Base-by-base conservation (phyloP, 106 monocot species). In the Dendrobium chrysotoxum region DNA sequence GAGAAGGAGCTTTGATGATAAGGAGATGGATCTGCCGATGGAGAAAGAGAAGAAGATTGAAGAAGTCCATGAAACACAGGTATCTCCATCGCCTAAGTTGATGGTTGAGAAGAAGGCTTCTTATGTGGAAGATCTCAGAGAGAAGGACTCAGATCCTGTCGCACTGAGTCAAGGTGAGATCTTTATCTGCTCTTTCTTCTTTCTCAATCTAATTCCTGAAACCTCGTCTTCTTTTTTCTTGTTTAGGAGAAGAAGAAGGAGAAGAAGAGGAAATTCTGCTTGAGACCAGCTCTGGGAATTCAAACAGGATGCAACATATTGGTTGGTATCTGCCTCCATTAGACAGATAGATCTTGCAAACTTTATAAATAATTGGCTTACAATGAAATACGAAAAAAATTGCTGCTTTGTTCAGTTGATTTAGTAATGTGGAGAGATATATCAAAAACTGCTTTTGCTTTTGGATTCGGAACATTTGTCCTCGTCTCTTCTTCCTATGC, bases 401-500 rank as follows among this genome's bases (percentile, higher is more conserved):
- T 67, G 7, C 41, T 54, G 9, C 17, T 15, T 16, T 76, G 21
- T 83, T 78, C 85, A 98, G 97, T 98, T 85, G 92, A 94, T 83
- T 76, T 98, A 81, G 82, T 98, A 18, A 98, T 92, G 97, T 98
- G 97, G 97, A 92, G 89, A 84, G 92, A 98, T 46, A 75, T 82
- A 44, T 86, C 88, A 50, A 89, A 82, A 64, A 87, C 87, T 16
- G 83, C 83, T 38, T 85, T 86, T 30, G 82, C 85, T 4, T 89
- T 89, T 67, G 89, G 89, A 0, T 80, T 82, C 26, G 89, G 89
- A 39, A 82, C 87, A 20, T 89, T 89, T 68, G 53, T 80, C 40
- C 82, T 89, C 4, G 26, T 89, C 77, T 87, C 87, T 54, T 87
- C 84, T 28, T 87, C 87, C 16, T 89, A 87, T 15, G 74, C 87